Evolutionary conservation across 2,329 filamentous ascomycete genomes (phyloP), one percentile per base, ranked within the genome.

Genomic region (Fusarium dimerum): DNA sequence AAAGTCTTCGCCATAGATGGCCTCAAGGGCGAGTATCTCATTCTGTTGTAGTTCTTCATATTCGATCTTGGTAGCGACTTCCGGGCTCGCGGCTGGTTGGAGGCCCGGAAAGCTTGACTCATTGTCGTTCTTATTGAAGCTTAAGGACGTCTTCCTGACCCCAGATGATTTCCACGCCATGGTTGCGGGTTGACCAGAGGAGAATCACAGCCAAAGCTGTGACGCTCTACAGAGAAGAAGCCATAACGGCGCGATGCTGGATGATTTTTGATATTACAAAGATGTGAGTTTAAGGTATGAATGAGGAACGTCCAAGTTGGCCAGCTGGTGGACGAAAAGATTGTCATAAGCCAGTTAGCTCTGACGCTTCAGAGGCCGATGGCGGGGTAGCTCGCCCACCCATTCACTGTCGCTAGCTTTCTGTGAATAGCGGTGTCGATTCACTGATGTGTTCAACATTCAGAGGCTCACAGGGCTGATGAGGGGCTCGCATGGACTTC

Each of bases 1-100:
- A 67, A 91, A 97, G 67, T 97, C 92, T 54, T 96, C 90, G 61
- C 87, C 88, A 68, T 94, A 97, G 45, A 97, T 95, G 40, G 93
- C 89, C 65, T 88, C 82, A 53, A 97, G 79, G 42, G 86, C 93
- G 68, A 94, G 83, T 51, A 96, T 80, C 75, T 97, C 94, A 68
- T 96, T 89, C 65, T 88, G 80, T 74, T 97, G 94, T 34, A 89
- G 85, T 73, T 95, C 88, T 59, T 86, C 84, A 74, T 97, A 96
- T 67, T 92, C 77, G 15, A 81, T 80, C 61, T 76, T 82, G 46
- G 73, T 66, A 41, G 68, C 67, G 44, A 73, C 63, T 52, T 76
- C 69, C 54, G 74, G 68, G 61, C 73, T 73, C 52, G 70, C 66
- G 43, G 49, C 42, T 59, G 74, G 70, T 60, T 74, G 75, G 59